A percentile compares a stretch with the other conserved stretches of the same genome.
These are phyloP conservation scores for Ophiocytium majus DNA, from an alignment of 352 stramenopile species.

Conservation along the genomic window DNA sequence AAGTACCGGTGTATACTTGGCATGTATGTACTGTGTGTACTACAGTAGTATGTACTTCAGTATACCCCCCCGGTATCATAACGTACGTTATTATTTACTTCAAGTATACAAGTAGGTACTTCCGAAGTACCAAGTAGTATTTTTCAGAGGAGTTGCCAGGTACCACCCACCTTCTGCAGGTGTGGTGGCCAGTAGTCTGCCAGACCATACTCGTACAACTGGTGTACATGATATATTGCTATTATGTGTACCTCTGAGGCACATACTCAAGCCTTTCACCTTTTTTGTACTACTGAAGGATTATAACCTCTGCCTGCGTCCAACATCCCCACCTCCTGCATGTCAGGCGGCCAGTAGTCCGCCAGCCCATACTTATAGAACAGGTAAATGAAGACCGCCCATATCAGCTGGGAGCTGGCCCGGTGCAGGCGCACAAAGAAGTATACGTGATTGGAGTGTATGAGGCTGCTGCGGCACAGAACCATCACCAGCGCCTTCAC, in stretches of 20 bases:
- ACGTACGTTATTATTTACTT: too few species aligned
- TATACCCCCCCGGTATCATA: too few species aligned
- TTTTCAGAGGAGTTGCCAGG: too few species aligned
- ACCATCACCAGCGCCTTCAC: slow-evolving; percentile 11
- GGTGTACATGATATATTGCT: background rate
- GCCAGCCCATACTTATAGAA: slow-evolving; percentile 10
- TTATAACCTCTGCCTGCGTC: too few species aligned
- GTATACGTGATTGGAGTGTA: slow-evolving; percentile 25
- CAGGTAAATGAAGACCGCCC: slow-evolving; percentile 20
- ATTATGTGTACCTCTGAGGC: background rate
- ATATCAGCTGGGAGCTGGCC: background rate
- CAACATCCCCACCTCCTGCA: background rate
- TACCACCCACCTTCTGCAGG: too few species aligned
- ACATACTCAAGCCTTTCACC: background rate
- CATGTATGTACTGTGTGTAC: too few species aligned
- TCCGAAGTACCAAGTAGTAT: too few species aligned
- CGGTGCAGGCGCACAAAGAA: slow-evolving; percentile 23
- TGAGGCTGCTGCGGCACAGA: slow-evolving; percentile 2
- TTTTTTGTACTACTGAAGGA: background rate
- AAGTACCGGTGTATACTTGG: too few species aligned
- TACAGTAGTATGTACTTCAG: too few species aligned
- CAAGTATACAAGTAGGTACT: too few species aligned
- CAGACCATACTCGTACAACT: background rate
- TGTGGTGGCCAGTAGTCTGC: too few species aligned
- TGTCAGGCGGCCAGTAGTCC: background rate